A percentile compares a stretch with the other conserved stretches of the same genome.
phyloP scores from a whole-genome alignment of 768 basidiomycete genomes.

The Russula sp. region DNA sequence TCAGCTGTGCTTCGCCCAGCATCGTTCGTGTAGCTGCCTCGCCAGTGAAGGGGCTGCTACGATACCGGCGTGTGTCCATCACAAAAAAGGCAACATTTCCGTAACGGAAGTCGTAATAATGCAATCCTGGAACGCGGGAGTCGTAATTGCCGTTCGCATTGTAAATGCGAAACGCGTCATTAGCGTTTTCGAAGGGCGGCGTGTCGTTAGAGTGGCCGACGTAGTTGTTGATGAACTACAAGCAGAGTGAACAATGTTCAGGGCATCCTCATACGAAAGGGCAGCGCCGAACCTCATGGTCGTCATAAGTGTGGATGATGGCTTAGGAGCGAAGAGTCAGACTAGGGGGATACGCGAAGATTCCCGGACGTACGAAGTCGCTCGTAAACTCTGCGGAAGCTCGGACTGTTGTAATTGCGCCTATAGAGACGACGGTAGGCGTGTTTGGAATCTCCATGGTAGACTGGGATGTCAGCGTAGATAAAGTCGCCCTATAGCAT shows the following conservation, averaged over 20 bases:
- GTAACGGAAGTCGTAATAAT: slow-evolving; percentile 57
- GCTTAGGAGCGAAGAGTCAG: slow-evolving; percentile 35
- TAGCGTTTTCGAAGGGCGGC: slow-evolving; percentile 53
- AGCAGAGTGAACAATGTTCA: slow-evolving; percentile 6
- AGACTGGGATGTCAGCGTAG: slow-evolving; percentile 65
- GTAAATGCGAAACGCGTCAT: slow-evolving; percentile 54
- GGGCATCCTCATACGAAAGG: not conserved
- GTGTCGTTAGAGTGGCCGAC: slow-evolving; percentile 50
- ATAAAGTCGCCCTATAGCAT: slow-evolving; percentile 54
- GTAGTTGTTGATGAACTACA: slow-evolving; percentile 61
- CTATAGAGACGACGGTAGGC: slow-evolving; percentile 63
- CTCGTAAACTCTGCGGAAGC: slow-evolving; percentile 64
- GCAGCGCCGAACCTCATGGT: slow-evolving; percentile 49
- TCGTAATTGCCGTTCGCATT: slow-evolving; percentile 61
- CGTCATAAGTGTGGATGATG: slow-evolving; percentile 64
- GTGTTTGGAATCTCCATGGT: slow-evolving; percentile 51
- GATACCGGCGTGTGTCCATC: slow-evolving; percentile 63
- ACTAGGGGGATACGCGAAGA: not conserved
- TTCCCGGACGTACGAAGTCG: slow-evolving; percentile 49
- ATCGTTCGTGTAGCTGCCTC: slow-evolving; percentile 48
- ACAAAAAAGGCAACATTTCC: slow-evolving; percentile 74
- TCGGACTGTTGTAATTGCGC: slow-evolving; percentile 56
- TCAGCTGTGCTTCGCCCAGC: slow-evolving; percentile 62
- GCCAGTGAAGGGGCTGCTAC: slow-evolving; percentile 37
- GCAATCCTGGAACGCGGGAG: slow-evolving; percentile 36